Percentiles rank a stretch among this genome's conserved stretches.
Conservation (phyloP, 2,329 filamentous ascomycete species). For the Furcasterigmium furcatum region DNA sequence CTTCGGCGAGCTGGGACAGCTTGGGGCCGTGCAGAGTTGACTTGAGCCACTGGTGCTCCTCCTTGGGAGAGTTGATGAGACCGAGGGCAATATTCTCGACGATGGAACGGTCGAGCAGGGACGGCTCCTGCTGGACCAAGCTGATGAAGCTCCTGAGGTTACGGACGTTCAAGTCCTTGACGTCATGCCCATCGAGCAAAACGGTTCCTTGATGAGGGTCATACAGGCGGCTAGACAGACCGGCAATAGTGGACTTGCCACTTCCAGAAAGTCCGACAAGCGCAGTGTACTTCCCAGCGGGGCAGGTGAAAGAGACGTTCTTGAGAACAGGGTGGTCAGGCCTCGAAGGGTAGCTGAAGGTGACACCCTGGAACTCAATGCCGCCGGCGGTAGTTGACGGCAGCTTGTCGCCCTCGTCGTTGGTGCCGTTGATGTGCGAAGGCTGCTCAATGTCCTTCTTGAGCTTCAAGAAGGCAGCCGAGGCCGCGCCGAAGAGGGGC, state of each 20-base stretch:
- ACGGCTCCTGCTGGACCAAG: conserved; percentile 28
- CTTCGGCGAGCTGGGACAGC: conserved; percentile 39
- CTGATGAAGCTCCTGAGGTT: conserved; percentile 25
- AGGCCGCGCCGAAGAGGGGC: conserved; percentile 52
- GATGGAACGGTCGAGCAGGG: conserved; percentile 28
- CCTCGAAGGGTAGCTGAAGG: conserved; percentile 32
- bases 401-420: conserved; percentile 28
- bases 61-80: conserved; percentile 27
- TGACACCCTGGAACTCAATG: conserved; percentile 32
- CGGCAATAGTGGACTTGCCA: conserved; percentile 42
- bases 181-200: conserved; percentile 29
- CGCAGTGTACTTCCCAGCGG: conserved; percentile 38
- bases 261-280: conserved; percentile 48
- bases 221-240: conserved; percentile 38
- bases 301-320: conserved; percentile 27
- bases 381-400: conserved; percentile 22
- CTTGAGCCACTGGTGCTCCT: conserved; percentile 29
- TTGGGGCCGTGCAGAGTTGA: conserved; percentile 34
- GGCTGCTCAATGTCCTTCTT: conserved; percentile 48
- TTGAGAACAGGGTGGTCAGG: conserved; percentile 29
- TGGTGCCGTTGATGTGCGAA: conserved; percentile 34
- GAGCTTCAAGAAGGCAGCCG: conserved; percentile 51
- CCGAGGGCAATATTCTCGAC: conserved; percentile 41
- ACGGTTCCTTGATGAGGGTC: conserved; percentile 37
- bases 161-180: conserved; percentile 29